Percentiles rank a stretch among this genome's conserved stretches.
Conservation (phyloP, 345 rosid genomes). For the Gossypium sturtianum region DNA sequence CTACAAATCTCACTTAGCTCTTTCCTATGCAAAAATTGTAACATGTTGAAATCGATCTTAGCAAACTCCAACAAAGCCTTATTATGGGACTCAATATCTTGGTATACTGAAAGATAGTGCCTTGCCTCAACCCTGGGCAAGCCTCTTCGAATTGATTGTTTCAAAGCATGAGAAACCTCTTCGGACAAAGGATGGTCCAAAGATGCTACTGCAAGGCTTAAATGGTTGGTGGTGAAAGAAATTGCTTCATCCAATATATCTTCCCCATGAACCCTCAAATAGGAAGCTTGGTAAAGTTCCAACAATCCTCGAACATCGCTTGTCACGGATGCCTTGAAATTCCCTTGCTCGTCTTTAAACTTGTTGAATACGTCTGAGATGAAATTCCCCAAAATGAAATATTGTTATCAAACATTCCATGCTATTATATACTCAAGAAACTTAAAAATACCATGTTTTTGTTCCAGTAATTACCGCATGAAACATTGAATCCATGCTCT, state of each 20-base stretch:
- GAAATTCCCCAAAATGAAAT: neutral
- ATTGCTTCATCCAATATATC: constrained; percentile 21
- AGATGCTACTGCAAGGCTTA: neutral
- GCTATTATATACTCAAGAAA: neutral
- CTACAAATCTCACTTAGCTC: constrained; percentile 19
- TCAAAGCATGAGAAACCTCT: constrained; percentile 20
- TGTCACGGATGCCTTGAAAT: constrained; percentile 9
- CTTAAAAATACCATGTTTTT: neutral
- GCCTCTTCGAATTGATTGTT: constrained; percentile 16
- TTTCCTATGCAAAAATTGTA: constrained; percentile 22
- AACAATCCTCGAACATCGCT: constrained; percentile 19
- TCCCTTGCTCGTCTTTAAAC: constrained; percentile 22
- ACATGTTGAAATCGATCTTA: constrained; percentile 32
- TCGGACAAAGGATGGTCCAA: constrained; percentile 1
- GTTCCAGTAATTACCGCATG: constrained; percentile 13
- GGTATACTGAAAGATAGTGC: constrained; percentile 15
- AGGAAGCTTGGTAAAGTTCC: constrained; percentile 27
- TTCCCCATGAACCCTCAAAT: constrained; percentile 18
- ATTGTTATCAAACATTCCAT: neutral
- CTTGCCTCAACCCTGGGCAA: constrained; percentile 22
- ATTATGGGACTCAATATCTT: constrained; percentile 3
- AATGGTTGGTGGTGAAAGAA: constrained; percentile 11
- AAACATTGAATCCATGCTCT: constrained; percentile 17
- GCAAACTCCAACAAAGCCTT: constrained; percentile 21
- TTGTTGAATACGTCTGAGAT: constrained; percentile 19